phyloP scores from a whole-genome alignment of 495 filamentous ascomycete genomes.

The Aspergillus cavernicola region DNA sequence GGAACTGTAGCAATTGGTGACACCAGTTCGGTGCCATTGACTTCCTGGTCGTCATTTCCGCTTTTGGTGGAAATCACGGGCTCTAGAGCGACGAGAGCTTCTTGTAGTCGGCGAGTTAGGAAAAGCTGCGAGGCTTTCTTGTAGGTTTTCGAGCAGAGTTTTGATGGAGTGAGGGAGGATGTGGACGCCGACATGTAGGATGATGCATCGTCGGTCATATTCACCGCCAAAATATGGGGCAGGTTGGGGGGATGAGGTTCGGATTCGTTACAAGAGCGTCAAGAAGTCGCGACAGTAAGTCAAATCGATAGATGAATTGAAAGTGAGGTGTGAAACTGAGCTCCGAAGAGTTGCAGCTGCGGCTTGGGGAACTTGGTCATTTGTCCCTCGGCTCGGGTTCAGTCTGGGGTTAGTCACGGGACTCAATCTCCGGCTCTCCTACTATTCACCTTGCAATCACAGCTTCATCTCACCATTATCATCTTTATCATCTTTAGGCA shows the following conservation, averaged over 20 bases:
- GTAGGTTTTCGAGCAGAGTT: conserved; percentile 63
- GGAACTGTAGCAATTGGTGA: conserved; percentile 70
- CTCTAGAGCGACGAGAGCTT: conserved; percentile 77
- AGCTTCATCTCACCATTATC: too few species aligned
- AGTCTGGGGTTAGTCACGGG: conserved; percentile 16
- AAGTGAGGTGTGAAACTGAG: background rate
- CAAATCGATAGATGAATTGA: background rate
- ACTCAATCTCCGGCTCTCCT: background rate
- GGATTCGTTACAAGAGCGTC: background rate
- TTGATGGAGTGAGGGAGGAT: conserved; percentile 54
- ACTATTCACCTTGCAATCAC: background rate
- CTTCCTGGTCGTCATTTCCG: conserved; percentile 33
- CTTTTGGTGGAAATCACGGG: conserved; percentile 61
- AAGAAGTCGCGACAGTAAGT: background rate
- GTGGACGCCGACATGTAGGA: conserved; percentile 38
- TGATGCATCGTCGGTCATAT: conserved; percentile 34
- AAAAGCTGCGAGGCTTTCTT: conserved; percentile 88
- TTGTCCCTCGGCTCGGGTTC: conserved; percentile 14
- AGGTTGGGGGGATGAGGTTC: conserved; percentile 2
- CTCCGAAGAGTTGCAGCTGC: conserved; percentile 8
- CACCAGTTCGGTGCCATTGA: conserved; percentile 30
- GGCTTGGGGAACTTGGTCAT: conserved; percentile 3
- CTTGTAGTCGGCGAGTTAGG: conserved; percentile 84
- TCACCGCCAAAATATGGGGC: conserved; percentile 19
- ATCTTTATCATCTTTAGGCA: too few species aligned